A percentile compares a stretch with the other conserved stretches of the same genome.
Conservation (phyloP, 2,329 filamentous ascomycete species). For the Pestalotiopsis sp. region DNA sequence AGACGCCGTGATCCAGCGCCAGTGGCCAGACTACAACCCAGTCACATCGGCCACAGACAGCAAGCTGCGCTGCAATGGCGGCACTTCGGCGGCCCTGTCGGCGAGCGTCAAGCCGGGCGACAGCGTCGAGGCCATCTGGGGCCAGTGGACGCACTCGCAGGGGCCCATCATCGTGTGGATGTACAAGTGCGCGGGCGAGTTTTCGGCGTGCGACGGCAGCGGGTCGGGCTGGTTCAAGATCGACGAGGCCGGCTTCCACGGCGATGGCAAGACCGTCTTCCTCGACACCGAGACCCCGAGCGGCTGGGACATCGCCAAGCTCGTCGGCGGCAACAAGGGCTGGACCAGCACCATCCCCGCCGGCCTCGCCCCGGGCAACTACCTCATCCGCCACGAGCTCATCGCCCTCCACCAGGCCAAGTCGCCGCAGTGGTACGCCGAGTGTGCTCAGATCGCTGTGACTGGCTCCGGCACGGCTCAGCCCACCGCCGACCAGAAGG, state of each 20-base stretch:
- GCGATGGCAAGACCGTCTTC: constrained; percentile 40
- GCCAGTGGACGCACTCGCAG: constrained; percentile 59
- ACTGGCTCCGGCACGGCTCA: constrained; percentile 45
- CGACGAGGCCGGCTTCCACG: constrained; percentile 51
- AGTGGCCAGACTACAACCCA: constrained; percentile 60
- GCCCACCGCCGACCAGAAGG: constrained; percentile 40
- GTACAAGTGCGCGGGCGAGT: constrained; percentile 51
- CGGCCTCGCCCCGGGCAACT: constrained; percentile 50
- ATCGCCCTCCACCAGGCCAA: constrained; percentile 56
- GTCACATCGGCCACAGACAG: constrained; percentile 46
- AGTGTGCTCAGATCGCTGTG: constrained; percentile 55
- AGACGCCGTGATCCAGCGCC: constrained; percentile 54
- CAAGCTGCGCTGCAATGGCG: constrained; percentile 58
- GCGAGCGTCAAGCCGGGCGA: constrained; percentile 47
- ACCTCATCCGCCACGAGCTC: constrained; percentile 58
- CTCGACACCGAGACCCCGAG: constrained; percentile 42
- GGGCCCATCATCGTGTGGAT: constrained; percentile 60
- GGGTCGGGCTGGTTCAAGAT: constrained; percentile 61
- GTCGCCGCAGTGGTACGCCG: constrained; percentile 32
- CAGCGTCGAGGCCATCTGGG: constrained; percentile 50
- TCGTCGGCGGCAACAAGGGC: constrained; percentile 42
- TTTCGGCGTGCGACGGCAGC: constrained; percentile 50
- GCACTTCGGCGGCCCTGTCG: constrained; percentile 43
- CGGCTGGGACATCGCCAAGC: constrained; percentile 48
- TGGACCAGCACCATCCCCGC: constrained; percentile 53